Evolutionary conservation across 495 filamentous ascomycete species (phyloP), one percentile per base, ranked within the genome.

Genomic region (Podospora pseudocomata): DNA sequence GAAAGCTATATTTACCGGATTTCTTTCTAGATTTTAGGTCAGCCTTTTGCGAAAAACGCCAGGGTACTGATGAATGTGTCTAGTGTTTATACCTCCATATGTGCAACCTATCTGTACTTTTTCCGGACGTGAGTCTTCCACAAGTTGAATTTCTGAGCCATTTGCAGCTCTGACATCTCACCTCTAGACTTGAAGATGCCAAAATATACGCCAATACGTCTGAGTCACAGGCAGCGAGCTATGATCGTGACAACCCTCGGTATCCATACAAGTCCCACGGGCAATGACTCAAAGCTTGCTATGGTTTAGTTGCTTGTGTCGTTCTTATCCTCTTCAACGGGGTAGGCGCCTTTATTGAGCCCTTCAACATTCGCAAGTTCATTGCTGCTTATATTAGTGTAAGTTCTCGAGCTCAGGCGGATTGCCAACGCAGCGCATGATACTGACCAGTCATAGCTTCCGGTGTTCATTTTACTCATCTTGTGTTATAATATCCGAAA

Each of bases 201-300:
- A 78, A 78, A 57, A 32, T 67, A 3, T 78, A 76, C 32, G 76
- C 73, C 3, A 77, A 78, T 58, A 66, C 73, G 0, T 80, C 78
- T 9, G 73, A 76, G 67, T 66, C 74, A 4, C 77, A 81, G 58
- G 69, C 74, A 15, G 74, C 76, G 1, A 78, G 75, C 11, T 83
- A 79, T 71, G 80, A 84, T 66, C 74, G 81, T 55, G 76, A 82
- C 54, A 75, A 83, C 60, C 70, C 70, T 7, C 71, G 77, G 34
- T 85, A 85, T 63, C 81, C 81, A 0, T 84, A 84, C 65, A 81
- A 81, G 64, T 81, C 81, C 0, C 82, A 83, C 68, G 80, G 80
- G 4, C 83, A 85, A 69, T 78, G 77, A 67, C 73, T 84, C 27
- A 79, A 80, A 58, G 82, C 78, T 3, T 74, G 70, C 26, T 85